Percentiles rank a stretch among this genome's conserved stretches.
These are phyloP conservation scores for Zarea fungicola DNA, from an alignment of 2,329 filamentous ascomycete genomes.

Conservation along the genomic window DNA sequence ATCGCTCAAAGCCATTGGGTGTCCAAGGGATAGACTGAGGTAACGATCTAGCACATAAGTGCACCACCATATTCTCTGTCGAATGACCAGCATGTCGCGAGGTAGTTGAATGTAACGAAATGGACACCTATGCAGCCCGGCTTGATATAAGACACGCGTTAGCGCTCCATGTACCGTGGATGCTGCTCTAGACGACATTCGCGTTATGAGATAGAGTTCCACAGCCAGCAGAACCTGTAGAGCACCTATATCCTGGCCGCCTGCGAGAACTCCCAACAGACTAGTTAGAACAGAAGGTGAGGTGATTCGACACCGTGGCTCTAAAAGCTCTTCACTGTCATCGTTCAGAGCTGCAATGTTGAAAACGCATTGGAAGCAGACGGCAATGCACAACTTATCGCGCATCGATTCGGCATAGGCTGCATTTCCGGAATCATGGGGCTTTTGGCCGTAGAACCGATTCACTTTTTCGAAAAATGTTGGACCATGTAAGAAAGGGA, in stretches of 20 bases:
- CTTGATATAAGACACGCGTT: slow-evolving; percentile 41
- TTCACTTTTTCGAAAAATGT: slow-evolving; percentile 42
- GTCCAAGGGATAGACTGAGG: slow-evolving; percentile 30
- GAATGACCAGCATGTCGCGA: slow-evolving; percentile 24
- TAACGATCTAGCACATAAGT: slow-evolving; percentile 33
- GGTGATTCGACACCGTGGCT: slow-evolving; percentile 29
- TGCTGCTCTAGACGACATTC: slow-evolving; percentile 43
- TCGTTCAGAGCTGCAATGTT: slow-evolving; percentile 34
- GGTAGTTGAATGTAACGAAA: slow-evolving; percentile 43
- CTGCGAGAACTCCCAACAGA: slow-evolving; percentile 32
- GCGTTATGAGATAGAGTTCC: slow-evolving; percentile 43
- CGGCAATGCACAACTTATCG: slow-evolving; percentile 25
- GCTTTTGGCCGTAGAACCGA: slow-evolving; percentile 27
- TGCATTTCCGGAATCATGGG: not conserved
- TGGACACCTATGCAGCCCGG: slow-evolving; percentile 47
- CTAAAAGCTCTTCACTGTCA: slow-evolving; percentile 24
- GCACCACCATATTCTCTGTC: slow-evolving; percentile 37
- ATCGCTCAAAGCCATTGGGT: slow-evolving; percentile 31
- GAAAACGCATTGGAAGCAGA: slow-evolving; percentile 47
- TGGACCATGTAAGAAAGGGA: slow-evolving; percentile 47
- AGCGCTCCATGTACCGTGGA: slow-evolving; percentile 44
- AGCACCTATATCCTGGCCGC: slow-evolving; percentile 38
- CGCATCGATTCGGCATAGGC: slow-evolving; percentile 13
- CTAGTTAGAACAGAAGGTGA: slow-evolving; percentile 32
- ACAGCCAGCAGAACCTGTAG: slow-evolving; percentile 44